A percentile compares a stretch with the other conserved stretches of the same genome.
Evolutionary conservation across 2,329 filamentous ascomycete genomes (phyloP).

Genomic region (Gaeumannomyces tritici): DNA sequence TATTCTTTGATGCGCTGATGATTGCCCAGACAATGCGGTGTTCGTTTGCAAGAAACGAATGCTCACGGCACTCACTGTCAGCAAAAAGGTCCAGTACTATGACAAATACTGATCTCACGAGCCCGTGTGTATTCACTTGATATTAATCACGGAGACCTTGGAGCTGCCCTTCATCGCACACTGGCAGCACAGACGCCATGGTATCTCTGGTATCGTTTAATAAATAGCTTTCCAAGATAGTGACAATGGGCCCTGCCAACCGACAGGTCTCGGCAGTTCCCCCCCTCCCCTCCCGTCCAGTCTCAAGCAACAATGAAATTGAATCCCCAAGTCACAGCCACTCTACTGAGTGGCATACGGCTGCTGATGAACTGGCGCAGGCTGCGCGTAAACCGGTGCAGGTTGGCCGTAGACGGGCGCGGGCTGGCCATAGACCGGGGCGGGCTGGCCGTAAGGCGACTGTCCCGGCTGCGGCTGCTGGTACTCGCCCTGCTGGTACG

Average conservation of each 20-base stretch:
- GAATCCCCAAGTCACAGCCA: no score
- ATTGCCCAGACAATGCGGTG: no score
- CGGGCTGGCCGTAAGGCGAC: neutral
- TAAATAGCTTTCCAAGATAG: neutral
- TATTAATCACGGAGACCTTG: no score
- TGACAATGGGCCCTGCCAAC: neutral
- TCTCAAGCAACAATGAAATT: neutral
- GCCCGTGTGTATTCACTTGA: no score
- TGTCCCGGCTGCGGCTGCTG: conserved; percentile 2
- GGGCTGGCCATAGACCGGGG: neutral
- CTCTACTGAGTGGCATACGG: neutral
- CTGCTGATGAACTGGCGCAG: neutral
- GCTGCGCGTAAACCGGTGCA: neutral
- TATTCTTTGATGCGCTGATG: no score
- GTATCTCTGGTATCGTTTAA: neutral
- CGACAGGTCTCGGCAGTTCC: neutral
- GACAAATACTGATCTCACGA: no score
- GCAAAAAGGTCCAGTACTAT: no score
- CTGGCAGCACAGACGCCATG: neutral
- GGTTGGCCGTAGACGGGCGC: neutral
- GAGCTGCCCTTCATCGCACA: no score
- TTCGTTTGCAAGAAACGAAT: no score
- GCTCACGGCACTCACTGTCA: no score
- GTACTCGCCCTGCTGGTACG: neutral
- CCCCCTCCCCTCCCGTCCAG: no score